Conservation (phyloP, 164 flowering plant species). For the Macadamia integrifolia region DNA sequence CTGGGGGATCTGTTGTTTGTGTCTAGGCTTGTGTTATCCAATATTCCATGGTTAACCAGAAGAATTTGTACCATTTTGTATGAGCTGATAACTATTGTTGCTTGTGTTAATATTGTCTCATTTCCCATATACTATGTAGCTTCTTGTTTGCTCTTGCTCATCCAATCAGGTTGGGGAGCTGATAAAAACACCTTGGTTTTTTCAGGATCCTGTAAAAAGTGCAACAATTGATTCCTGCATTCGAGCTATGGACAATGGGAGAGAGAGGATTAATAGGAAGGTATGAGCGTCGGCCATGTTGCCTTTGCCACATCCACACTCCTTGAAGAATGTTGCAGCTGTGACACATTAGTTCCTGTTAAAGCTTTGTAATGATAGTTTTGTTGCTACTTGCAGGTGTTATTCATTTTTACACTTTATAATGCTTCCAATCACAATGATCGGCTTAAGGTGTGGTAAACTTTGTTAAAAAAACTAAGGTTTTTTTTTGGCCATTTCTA, state of each 20-base stretch:
- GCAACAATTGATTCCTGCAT: constrained; percentile 68
- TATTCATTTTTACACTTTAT: constrained; percentile 79
- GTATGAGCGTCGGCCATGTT: constrained; percentile 28
- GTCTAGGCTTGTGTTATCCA: neutral
- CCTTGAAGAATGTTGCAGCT: neutral
- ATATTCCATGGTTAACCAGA: neutral
- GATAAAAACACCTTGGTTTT: neutral
- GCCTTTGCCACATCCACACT: neutral
- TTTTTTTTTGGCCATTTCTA: neutral
- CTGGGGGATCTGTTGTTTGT: too few relatives aligned
- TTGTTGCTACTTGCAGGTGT: constrained; percentile 44
- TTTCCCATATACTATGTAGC: neutral
- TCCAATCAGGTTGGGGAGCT: neutral
- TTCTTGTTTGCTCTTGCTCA: neutral
- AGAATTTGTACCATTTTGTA: neutral
- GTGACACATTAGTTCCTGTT: neutral
- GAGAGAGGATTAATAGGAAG: constrained; percentile 67
- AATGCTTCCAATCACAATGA: constrained; percentile 64
- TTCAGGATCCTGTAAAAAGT: constrained; percentile 70
- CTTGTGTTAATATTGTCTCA: too few relatives aligned
- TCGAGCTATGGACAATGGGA: constrained; percentile 81
- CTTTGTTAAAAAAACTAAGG: neutral
- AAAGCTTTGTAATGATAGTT: neutral
- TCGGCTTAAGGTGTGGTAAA: constrained; percentile 60
- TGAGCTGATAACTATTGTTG: neutral